Conservation (phyloP, 164 flowering plant species). For the Chimonanthus praecox region DNA sequence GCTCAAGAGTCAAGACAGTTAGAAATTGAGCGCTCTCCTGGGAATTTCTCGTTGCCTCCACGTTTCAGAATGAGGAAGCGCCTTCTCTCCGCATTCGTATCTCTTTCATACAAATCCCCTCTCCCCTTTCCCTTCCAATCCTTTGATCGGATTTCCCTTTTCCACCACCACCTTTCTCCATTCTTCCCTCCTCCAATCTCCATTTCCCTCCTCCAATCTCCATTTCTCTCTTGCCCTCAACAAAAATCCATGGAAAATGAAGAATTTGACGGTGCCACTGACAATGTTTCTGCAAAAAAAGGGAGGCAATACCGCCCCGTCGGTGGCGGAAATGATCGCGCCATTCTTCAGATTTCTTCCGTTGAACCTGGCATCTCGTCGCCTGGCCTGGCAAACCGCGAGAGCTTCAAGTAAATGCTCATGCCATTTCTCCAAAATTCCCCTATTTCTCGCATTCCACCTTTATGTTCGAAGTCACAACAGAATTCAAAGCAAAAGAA, state of each 20-base stretch:
- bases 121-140: no score
- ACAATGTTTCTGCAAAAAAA: slow-evolving; percentile 10
- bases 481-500: neutral
- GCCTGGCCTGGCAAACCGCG: slow-evolving; percentile 4
- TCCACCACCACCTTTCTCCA: neutral
- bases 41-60: no score
- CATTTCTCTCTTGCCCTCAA: neutral
- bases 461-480: neutral
- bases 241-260: slow-evolving; percentile 23
- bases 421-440: neutral
- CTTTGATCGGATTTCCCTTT: no score
- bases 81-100: neutral
- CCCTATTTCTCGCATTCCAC: neutral
- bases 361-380: slow-evolving; percentile 28
- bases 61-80: neutral
- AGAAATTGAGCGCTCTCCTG: no score
- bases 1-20: no score
- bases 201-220: neutral
- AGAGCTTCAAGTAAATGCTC: slow-evolving; percentile 21
- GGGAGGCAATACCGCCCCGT: slow-evolving; percentile 57
- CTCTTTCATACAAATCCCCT: neutral
- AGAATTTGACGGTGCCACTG: slow-evolving; percentile 31
- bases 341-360: slow-evolving; percentile 60
- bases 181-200: neutral
- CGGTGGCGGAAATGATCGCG: slow-evolving; percentile 37